Evolutionary conservation across 768 basidiomycete species (phyloP), one percentile per base, ranked within the genome.

Genomic region (Serendipita sp.): DNA sequence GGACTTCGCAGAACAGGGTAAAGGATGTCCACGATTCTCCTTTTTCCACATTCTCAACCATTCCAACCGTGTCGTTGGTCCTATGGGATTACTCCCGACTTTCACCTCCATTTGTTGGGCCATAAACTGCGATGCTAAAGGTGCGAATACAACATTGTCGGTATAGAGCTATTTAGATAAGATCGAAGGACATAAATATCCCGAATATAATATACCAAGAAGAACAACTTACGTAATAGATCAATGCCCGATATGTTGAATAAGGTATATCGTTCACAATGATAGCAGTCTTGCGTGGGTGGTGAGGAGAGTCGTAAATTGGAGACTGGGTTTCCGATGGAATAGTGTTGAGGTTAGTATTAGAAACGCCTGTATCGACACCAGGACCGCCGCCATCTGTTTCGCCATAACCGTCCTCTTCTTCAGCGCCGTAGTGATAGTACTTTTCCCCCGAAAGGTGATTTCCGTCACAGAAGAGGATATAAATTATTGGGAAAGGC

Each of bases 251-350:
- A 32, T 60, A 60, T 10, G 56, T 60, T 10, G 56, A 60, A 32
- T 60, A 60, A 30, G 56, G 56, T 37, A 60, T 60, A 38, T 60
- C 56, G 56, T 60, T 60, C 28, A 60, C 56, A 38, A 60, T 24
- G 18, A 60, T 60, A 4, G 35, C 56, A 11, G 56, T 60, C 56
- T 60, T 60, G 28, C 56, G 56, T 18, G 56, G 56, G 30, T 60
- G 28, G 34, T 60, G 28, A 10, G 56, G 56, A 10, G 56, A 60
- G 8, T 60, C 56, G 35, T 60, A 60, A 8, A 60, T 28, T 10
- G 56, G 56, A 10, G 56, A 60, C 56, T 60, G 56, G 37, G 16
- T 32, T 32, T 60, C 56, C 56, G 37, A 60, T 28, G 56, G 56
- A 18, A 60, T 60, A 32, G 48, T 51, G 48, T 51, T 51, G 48